Evolutionary conservation across 2,329 filamentous ascomycete species (phyloP).

Genomic region (Colletotrichum limetticola): DNA sequence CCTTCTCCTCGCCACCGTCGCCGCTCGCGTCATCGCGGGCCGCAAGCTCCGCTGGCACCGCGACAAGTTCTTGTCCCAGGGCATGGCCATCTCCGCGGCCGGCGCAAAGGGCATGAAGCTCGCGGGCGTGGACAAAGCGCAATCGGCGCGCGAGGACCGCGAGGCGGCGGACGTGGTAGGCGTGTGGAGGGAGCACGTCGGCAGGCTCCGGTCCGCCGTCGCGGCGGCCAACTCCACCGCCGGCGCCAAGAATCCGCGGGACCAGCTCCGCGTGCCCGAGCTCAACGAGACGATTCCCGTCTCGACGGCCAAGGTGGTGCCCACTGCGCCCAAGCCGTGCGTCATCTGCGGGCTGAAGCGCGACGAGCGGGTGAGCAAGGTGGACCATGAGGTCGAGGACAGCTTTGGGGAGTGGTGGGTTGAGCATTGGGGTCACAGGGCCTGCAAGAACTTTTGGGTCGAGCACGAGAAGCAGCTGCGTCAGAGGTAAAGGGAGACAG

Average conservation of each 20-base stretch:
- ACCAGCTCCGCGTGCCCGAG: slow-evolving; percentile 71
- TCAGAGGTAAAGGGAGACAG: slow-evolving; percentile 64
- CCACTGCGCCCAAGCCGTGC: slow-evolving; percentile 80
- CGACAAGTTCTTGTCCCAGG: slow-evolving; percentile 84
- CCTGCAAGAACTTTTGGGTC: slow-evolving; percentile 88
- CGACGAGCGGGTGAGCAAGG: slow-evolving; percentile 81
- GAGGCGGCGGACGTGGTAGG: slow-evolving; percentile 82
- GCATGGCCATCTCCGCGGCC: slow-evolving; percentile 86
- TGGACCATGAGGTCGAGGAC: slow-evolving; percentile 84
- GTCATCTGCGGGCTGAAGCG: slow-evolving; percentile 88
- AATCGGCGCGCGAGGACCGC: slow-evolving; percentile 84
- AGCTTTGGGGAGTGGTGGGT: slow-evolving; percentile 98
- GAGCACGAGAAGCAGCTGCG: slow-evolving; percentile 77
- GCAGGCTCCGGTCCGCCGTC: slow-evolving; percentile 78
- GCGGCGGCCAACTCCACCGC: slow-evolving; percentile 67
- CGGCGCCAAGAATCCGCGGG: slow-evolving; percentile 40
- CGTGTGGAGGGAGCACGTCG: slow-evolving; percentile 80
- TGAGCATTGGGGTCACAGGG: slow-evolving; percentile 85
- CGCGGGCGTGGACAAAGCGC: slow-evolving; percentile 83
- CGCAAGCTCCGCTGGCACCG: slow-evolving; percentile 91
- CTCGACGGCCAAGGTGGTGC: slow-evolving; percentile 75
- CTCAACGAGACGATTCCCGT: slow-evolving; percentile 76
- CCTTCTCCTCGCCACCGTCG: slow-evolving; percentile 71
- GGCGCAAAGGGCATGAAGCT: slow-evolving; percentile 92
- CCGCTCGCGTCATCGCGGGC: slow-evolving; percentile 84